These are phyloP conservation scores for Fonsecaea monophora DNA, from an alignment of 2,329 filamentous ascomycete species.

Conservation along the genomic window DNA sequence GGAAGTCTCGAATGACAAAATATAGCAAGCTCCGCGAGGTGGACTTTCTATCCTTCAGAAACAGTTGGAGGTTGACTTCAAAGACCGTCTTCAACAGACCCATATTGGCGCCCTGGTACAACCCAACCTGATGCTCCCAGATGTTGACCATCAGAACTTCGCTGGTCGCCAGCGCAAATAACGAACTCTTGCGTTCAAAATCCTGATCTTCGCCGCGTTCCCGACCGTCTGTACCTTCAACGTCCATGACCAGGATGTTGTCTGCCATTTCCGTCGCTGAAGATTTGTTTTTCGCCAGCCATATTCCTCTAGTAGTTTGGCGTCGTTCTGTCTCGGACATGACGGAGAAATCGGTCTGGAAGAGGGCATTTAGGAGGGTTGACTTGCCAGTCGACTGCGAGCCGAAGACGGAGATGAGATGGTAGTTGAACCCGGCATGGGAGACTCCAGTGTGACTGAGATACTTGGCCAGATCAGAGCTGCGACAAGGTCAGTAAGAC, in stretches of 20 bases:
- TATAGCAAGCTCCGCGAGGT: conserved; percentile 91
- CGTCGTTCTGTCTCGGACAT: conserved; percentile 94
- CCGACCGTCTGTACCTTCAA: conserved; percentile 94
- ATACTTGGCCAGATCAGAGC: conserved; percentile 79
- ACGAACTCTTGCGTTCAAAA: conserved; percentile 96
- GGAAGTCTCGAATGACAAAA: conserved; percentile 97
- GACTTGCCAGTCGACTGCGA: conserved; percentile 99
- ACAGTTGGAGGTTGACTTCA: conserved; percentile 96
- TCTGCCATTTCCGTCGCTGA: conserved; percentile 74
- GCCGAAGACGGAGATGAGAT: conserved; percentile 97
- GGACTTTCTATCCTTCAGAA: conserved; percentile 91
- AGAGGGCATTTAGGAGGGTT: conserved; percentile 92
- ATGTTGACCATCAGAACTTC: conserved; percentile 99
- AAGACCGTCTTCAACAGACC: conserved; percentile 98
- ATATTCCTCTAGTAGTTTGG: conserved; percentile 99
- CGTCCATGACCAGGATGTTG: conserved; percentile 99
- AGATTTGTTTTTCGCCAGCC: conserved; percentile 95
- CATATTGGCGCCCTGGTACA: conserved; percentile 99
- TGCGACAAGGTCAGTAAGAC: conserved; percentile 49
- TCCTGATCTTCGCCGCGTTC: conserved; percentile 98
- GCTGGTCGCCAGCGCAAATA: conserved; percentile 95
- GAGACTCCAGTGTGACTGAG: conserved; percentile 79
- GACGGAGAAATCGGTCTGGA: conserved; percentile 94
- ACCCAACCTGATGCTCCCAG: conserved; percentile 97
- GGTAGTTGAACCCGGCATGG: conserved; percentile 96